Evolutionary conservation across 441 rosid species (phyloP).

Genomic region (Omphalea diandra): DNA sequence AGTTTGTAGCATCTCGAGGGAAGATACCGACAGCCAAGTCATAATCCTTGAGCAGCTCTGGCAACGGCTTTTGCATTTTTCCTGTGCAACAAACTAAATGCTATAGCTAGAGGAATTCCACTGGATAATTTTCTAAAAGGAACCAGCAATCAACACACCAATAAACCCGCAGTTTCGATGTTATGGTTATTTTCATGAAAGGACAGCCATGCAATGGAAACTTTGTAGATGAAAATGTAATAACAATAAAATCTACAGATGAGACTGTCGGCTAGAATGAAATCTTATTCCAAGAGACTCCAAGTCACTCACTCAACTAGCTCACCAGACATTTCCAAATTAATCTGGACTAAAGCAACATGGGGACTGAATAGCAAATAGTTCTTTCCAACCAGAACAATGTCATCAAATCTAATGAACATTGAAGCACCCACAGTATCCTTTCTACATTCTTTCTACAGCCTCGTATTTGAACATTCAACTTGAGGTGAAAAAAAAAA

Average conservation of each 20-base stretch:
- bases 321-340: conserved; percentile 4
- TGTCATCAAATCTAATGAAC: neutral
- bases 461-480: neutral
- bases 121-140: too few species aligned
- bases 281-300: neutral
- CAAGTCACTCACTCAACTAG: neutral
- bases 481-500: neutral
- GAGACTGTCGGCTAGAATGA: too few species aligned
- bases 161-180: neutral
- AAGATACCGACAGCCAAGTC: conserved; percentile 82
- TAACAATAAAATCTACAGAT: too few species aligned
- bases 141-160: too few species aligned
- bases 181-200: neutral
- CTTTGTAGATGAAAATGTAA: too few species aligned
- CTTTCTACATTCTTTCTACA: neutral
- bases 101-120: too few species aligned
- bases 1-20: conserved; percentile 91
- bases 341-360: neutral
- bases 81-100: conserved; percentile 42
- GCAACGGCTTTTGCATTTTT: conserved; percentile 89
- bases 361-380: neutral
- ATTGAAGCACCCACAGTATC: too few species aligned
- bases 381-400: neutral
- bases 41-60: conserved; percentile 77
- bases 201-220: too few species aligned